These are phyloP conservation scores for Phytophthora parvispora DNA, from an alignment of 352 stramenopile species.

Conservation along the genomic window DNA sequence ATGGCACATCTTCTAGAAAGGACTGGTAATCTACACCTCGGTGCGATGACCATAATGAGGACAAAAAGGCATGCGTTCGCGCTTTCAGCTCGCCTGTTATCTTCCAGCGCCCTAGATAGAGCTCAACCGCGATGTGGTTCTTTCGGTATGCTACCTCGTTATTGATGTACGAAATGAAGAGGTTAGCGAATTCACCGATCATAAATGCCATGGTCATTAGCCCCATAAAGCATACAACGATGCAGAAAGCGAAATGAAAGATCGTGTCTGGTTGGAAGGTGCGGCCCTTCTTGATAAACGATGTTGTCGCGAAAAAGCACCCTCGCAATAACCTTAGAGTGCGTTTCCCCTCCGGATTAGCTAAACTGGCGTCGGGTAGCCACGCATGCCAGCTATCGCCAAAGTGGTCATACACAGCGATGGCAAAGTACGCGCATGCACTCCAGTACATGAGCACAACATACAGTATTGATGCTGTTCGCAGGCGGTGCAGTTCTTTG, in stretches of 20 bases:
- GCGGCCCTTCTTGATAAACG: constrained; percentile 74
- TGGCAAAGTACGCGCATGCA: constrained; percentile 63
- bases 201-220: constrained; percentile 75
- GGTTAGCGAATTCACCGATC: constrained; percentile 75
- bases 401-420: constrained; percentile 58
- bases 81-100: constrained; percentile 51
- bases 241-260: constrained; percentile 55
- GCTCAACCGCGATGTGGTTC: constrained; percentile 73
- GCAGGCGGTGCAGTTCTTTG: constrained; percentile 71
- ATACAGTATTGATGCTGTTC: constrained; percentile 54
- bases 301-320: constrained; percentile 65
- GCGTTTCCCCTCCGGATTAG: constrained; percentile 40
- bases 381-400: constrained; percentile 62
- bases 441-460: constrained; percentile 73
- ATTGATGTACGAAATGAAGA: constrained; percentile 79
- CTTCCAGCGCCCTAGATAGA: constrained; percentile 65
- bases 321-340: constrained; percentile 57
- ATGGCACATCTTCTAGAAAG: constrained; percentile 62
- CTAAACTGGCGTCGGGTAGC: constrained; percentile 43
- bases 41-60: constrained; percentile 72
- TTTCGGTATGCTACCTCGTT: constrained; percentile 82
- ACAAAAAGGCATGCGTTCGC: constrained; percentile 63
- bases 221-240: constrained; percentile 62
- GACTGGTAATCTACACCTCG: constrained; percentile 69
- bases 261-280: constrained; percentile 64